phyloP scores from a whole-genome alignment of 176 grass and related monocot genomes.

The Phragmites australis region DNA sequence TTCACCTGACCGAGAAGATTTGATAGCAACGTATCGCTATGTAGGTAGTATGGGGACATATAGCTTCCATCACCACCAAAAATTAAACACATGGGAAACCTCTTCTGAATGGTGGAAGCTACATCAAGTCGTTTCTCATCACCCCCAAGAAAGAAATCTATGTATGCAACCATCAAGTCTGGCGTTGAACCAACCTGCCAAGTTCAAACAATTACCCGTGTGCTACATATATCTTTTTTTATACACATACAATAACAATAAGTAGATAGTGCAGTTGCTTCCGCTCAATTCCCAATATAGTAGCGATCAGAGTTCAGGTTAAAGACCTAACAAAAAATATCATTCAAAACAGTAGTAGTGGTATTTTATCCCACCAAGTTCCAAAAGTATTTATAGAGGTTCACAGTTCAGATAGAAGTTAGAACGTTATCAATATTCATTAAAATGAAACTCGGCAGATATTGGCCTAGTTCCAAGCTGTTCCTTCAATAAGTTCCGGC shows the following conservation, averaged over 20 bases:
- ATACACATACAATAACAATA: background rate
- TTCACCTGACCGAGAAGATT: slow-evolving; percentile 95
- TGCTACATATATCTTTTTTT: background rate
- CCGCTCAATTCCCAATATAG: background rate
- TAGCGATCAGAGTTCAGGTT: slow-evolving; percentile 16
- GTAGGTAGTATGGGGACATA: slow-evolving; percentile 93
- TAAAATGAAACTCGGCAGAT: slow-evolving; percentile 13
- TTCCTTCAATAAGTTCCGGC: background rate
- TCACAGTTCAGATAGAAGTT: background rate
- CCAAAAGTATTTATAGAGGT: background rate
- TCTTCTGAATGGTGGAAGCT: slow-evolving; percentile 79
- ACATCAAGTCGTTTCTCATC: slow-evolving; percentile 93
- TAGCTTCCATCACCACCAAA: slow-evolving; percentile 98
- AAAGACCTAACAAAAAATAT: background rate
- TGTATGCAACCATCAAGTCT: slow-evolving; percentile 96
- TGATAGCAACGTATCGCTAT: slow-evolving; percentile 87
- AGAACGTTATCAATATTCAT: slow-evolving; percentile 16
- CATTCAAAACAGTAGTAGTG: background rate
- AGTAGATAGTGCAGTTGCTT: background rate
- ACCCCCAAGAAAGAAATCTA: slow-evolving; percentile 98
- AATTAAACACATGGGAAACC: slow-evolving; percentile 95
- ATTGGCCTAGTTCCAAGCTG: background rate
- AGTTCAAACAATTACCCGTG: slow-evolving; percentile 29
- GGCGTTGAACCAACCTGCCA: slow-evolving; percentile 92
- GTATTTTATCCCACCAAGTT: background rate